Percentiles rank a stretch among this genome's conserved stretches.
Evolutionary conservation across 2,329 filamentous ascomycete species (phyloP).

Genomic region (Phialophora verrucosa): DNA sequence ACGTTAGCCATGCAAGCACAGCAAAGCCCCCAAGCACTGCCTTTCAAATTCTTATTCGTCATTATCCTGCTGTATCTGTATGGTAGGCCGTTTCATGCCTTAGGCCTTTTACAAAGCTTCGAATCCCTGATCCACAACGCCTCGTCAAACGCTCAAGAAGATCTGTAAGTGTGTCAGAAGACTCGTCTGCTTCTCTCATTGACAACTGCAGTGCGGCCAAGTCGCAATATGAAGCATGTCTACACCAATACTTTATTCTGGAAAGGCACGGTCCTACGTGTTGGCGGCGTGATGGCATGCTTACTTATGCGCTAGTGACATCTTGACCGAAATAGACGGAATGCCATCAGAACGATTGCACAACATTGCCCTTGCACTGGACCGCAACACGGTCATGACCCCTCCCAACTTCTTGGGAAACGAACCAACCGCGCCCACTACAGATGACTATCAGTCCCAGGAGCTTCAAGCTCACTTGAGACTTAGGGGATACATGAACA

Average conservation of each 20-base stretch:
- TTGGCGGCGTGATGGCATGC: background rate
- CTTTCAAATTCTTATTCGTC: conserved; percentile 20
- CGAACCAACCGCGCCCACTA: background rate
- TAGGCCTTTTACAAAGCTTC: conserved; percentile 17
- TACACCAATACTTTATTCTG: conserved; percentile 18
- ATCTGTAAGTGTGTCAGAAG: conserved; percentile 2
- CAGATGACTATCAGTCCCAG: background rate
- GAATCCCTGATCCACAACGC: conserved; percentile 17
- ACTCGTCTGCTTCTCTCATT: background rate
- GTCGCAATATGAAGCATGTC: conserved; percentile 17
- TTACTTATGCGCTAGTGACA: conserved; percentile 9
- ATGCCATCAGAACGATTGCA: conserved; percentile 15
- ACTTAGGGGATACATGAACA: conserved; percentile 23
- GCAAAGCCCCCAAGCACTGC: conserved; percentile 17
- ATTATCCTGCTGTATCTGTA: conserved; percentile 21
- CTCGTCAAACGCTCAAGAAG: conserved; percentile 11
- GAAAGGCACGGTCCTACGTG: conserved; percentile 13
- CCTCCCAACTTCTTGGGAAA: conserved; percentile 9
- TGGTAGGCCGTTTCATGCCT: conserved; percentile 17
- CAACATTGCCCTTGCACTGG: conserved; percentile 3
- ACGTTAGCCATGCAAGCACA: conserved; percentile 17
- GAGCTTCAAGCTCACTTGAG: conserved; percentile 18
- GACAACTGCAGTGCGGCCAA: conserved; percentile 7
- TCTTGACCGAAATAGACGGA: conserved; percentile 22
- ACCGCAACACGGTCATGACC: background rate